Evolutionary conservation across 352 stramenopile genomes (phyloP), one percentile per base, ranked within the genome.

Genomic region (Pythium utonaiense): DNA sequence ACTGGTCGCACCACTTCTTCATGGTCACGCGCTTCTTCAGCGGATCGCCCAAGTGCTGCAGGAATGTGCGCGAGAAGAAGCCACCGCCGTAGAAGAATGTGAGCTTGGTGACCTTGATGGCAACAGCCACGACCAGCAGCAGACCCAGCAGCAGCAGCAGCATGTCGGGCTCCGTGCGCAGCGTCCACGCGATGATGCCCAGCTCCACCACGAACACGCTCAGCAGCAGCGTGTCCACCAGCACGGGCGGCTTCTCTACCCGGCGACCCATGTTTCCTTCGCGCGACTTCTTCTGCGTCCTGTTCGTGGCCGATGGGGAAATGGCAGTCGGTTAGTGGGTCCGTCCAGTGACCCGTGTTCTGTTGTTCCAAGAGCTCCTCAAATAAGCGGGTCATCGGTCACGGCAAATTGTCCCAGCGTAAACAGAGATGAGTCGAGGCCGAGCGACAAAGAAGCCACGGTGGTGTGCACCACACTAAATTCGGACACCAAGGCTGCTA

Each of bases 1-100:
- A 92, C 78, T 96, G 87, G 58, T 95, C 86, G 41, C 75, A 88
- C 78, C 86, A 96, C 67, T 96, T 96, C 64, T 92, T 91, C 80
- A 93, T 89, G 31, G 85, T 82, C 62, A 92, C 65, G 22, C 71
- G 45, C 67, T 94, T 95, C 67, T 82, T 83, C 17, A 96, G 70
- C 34, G 87, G 87, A 60, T 96, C 79, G 7, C 82, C 79, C 19
- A 93, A 63, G 71, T 93, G 81, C 69, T 91, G 64, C 56, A 94
- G 67, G 64, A 88, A 89, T 2, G 70, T 89, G 60, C 78, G 77
- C 55, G 83, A 91, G 69, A 94, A 88, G 70, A 80, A 89, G 0
- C 71, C 71, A 48, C 86, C 86, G 17, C 67, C 70, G 27, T 86
- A 71, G 25, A 72, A 80, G 49, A 94, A 94, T 25, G 58, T 67